Evolutionary conservation across 1,284 basidiomycete species (phyloP).

Genomic region (Apiotrichum veenhuisii): DNA sequence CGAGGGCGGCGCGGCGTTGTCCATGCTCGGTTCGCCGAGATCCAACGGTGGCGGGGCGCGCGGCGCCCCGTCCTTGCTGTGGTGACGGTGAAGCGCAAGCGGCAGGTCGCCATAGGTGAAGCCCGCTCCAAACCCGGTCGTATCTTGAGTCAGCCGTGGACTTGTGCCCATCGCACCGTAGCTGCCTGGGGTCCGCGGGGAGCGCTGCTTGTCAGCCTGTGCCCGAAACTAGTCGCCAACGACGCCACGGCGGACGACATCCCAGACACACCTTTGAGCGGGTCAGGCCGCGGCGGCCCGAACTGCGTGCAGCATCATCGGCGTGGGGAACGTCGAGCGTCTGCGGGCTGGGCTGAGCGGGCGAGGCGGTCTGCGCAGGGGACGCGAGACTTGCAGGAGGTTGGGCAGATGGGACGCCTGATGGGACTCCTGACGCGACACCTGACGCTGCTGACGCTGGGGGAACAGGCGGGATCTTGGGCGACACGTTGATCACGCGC

Average conservation of each 20-base stretch:
- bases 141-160: conserved; percentile 20
- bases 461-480: not conserved
- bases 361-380: too few relatives aligned
- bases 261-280: too few relatives aligned
- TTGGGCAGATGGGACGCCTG: not conserved
- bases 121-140: not conserved
- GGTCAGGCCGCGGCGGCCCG: too few relatives aligned
- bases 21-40: conserved; percentile 28
- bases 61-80: not conserved
- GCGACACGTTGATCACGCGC: not conserved
- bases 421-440: not conserved
- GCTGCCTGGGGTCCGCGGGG: not conserved
- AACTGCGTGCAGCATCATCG: too few relatives aligned
- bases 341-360: too few relatives aligned
- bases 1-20: not conserved
- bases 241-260: too few relatives aligned
- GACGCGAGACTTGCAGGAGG: too few relatives aligned
- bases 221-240: too few relatives aligned
- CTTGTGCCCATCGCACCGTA: conserved; percentile 37
- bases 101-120: not conserved
- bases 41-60: conserved; percentile 39
- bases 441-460: not conserved
- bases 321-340: too few relatives aligned
- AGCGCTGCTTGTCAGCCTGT: conserved; percentile 7
- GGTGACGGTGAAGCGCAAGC: not conserved